phyloP scores from a whole-genome alignment of 2,329 filamentous ascomycete species.

The Calcarisporium arbuscula region DNA sequence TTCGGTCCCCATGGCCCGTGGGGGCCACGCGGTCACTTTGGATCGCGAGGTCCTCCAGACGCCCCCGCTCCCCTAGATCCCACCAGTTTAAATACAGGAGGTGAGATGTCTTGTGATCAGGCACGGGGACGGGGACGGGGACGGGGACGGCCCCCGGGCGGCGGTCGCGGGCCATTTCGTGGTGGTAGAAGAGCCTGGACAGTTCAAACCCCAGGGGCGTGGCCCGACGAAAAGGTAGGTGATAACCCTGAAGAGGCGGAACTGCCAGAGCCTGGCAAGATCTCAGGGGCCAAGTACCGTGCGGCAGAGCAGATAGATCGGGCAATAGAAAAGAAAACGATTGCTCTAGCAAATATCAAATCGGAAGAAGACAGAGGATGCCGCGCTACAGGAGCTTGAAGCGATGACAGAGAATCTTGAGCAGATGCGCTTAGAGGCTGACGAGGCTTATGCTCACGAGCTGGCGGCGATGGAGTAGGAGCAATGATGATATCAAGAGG shows the following conservation, averaged over 20 bases:
- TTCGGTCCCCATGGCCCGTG: constrained; percentile 7
- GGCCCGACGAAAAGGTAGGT: constrained; percentile 24
- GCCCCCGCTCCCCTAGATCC: too few relatives aligned
- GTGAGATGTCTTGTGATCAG: too few relatives aligned
- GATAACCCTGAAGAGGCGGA: constrained; percentile 2
- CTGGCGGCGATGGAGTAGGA: constrained; percentile 19
- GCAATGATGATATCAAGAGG: background rate
- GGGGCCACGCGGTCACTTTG: constrained; percentile 7
- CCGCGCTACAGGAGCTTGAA: constrained; percentile 29
- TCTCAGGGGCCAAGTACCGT: constrained; percentile 29
- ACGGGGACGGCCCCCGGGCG: too few relatives aligned
- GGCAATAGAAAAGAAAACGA: constrained; percentile 24
- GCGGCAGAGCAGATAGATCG: constrained; percentile 27
- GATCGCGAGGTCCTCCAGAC: constrained; percentile 6
- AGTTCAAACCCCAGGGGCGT: constrained; percentile 30
- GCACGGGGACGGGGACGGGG: too few relatives aligned
- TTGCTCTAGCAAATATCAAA: constrained; percentile 16
- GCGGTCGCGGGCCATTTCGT: too few relatives aligned
- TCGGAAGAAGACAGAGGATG: constrained; percentile 14
- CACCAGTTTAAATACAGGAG: too few relatives aligned
- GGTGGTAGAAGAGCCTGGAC: too few relatives aligned
- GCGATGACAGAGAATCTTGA: constrained; percentile 31
- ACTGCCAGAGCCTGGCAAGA: constrained; percentile 15
- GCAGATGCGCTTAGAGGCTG: constrained; percentile 34
- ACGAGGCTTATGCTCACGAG: constrained; percentile 40